Evolutionary conservation across 768 basidiomycete species (phyloP), one percentile per base, ranked within the genome.

Genomic region (Trametes cubensis): DNA sequence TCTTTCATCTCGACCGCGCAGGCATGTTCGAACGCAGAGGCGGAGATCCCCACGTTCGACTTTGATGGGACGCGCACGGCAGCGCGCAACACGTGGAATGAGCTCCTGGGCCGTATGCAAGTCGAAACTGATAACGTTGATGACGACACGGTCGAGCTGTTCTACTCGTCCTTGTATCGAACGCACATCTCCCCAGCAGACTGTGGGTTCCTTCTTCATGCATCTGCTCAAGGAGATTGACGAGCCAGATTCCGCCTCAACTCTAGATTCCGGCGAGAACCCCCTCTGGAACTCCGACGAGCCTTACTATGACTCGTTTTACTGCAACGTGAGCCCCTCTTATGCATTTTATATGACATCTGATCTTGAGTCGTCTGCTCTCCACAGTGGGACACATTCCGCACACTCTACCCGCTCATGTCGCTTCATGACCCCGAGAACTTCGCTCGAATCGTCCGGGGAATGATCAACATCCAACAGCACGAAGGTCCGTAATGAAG

Each of bases 131-230:
- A 70, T 0, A 78, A 75, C 28, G 84, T 84, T 4, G 73, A 79
- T 23, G 67, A 67, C n/a, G 81, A 86, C 20, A 83, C 78, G 0
- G 77, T 79, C n/a, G 70, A 77, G 58, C 67, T 87, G 50, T 80
- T 88, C 62, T 88, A 87, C 71, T 85, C 84, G 28, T 85, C 85
- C 80, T 70, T 87, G 1, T 88, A 88, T 64, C 69, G 87, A 51
- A 84, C 81, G 0, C 86, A 87, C 67, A 83, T 87, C 48, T 80
- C 81, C 2, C 86, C 87, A 15, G 85, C 84, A 0, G 86, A 88
- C 67, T 87, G 85, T 87, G n/a, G n/a, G n/a, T n/a, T n/a, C n/a
- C n/a, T n/a, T n/a, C n/a, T n/a, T n/a, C n/a, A n/a, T n/a, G n/a
- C n/a, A n/a, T n/a, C n/a, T n/a, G n/a, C n/a, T n/a, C n/a, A n/a